Percentiles rank a stretch among this genome's conserved stretches.
These are phyloP conservation scores for Lobosporangium transversale DNA, from an alignment of 192 early-diverging fungal species.

Conservation along the genomic window DNA sequence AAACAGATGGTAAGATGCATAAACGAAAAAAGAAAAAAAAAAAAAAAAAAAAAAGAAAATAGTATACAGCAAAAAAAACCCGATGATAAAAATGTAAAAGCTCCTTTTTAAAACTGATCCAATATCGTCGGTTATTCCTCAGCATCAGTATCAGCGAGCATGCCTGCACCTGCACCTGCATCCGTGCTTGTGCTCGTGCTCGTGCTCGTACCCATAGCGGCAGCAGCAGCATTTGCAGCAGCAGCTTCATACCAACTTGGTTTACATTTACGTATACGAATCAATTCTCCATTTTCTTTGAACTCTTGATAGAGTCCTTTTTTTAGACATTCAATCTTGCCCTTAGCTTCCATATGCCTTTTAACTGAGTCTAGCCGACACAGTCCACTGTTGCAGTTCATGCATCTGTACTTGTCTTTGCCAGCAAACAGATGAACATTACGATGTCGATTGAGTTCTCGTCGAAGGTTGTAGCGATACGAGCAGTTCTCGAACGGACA, in stretches of 20 bases:
- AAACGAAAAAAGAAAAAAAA: neutral
- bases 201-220: no score
- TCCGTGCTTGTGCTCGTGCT: no score
- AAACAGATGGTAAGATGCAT: no score
- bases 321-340: slow-evolving; percentile 35
- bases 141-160: no score
- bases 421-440: slow-evolving; percentile 45
- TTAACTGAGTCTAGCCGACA: slow-evolving; percentile 48
- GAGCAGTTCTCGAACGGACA: slow-evolving; percentile 27
- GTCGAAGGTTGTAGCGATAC: slow-evolving; percentile 40
- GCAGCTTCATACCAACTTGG: slow-evolving; percentile 36
- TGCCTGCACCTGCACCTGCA: no score
- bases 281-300: slow-evolving; percentile 18
- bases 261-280: slow-evolving; percentile 22
- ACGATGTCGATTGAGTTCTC: slow-evolving; percentile 39
- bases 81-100: neutral
- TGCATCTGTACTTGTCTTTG: slow-evolving; percentile 37
- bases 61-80: neutral
- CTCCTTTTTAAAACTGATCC: no score
- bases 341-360: slow-evolving; percentile 52
- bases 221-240: slow-evolving; percentile 14
- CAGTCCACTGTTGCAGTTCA: slow-evolving; percentile 39
- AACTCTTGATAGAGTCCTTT: slow-evolving; percentile 41
- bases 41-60: neutral
- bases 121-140: no score